These are phyloP conservation scores for Striga hermonthica DNA, from an alignment of 305 asterid genomes.

Conservation along the genomic window DNA sequence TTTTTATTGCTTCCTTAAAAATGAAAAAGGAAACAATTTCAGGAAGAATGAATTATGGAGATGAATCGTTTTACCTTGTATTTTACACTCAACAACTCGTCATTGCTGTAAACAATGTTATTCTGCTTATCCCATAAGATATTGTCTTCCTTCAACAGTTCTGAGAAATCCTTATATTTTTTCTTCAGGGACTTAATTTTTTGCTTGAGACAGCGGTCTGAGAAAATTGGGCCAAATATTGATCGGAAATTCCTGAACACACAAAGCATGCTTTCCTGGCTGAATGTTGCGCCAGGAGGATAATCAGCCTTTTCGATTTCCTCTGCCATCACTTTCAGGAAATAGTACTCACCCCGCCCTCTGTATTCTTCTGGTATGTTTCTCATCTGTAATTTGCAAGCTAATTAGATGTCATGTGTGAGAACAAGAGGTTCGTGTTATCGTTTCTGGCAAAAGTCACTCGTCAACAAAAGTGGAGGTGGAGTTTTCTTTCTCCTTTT, in stretches of 20 bases:
- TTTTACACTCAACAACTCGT: conserved; percentile 26
- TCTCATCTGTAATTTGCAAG: conserved; percentile 35
- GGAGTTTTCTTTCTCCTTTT: no score
- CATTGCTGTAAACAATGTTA: conserved; percentile 33
- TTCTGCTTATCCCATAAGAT: conserved; percentile 36
- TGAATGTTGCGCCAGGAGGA: conserved; percentile 35
- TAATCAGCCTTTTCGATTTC: conserved; percentile 36
- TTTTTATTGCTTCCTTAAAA: neutral
- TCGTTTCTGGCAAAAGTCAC: no score
- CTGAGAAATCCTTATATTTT: conserved; percentile 36
- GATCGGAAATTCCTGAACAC: conserved; percentile 30
- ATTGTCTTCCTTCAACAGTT: conserved; percentile 35
- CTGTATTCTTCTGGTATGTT: conserved; percentile 6
- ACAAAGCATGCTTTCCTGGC: conserved; percentile 31
- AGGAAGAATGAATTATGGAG: neutral
- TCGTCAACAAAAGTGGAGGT: no score
- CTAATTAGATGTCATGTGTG: conserved; percentile 6
- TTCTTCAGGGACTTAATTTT: conserved; percentile 26
- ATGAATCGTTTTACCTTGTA: conserved; percentile 30
- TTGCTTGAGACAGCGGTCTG: conserved; percentile 33
- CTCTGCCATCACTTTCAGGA: conserved; percentile 38
- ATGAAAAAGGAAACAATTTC: conserved; percentile 19
- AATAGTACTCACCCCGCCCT: conserved; percentile 28
- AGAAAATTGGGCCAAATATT: conserved; percentile 23
- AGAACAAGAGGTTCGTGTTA: conserved; percentile 9